These are phyloP conservation scores for Boletus subcaerulescens DNA, from an alignment of 768 basidiomycete species.

Conservation along the genomic window DNA sequence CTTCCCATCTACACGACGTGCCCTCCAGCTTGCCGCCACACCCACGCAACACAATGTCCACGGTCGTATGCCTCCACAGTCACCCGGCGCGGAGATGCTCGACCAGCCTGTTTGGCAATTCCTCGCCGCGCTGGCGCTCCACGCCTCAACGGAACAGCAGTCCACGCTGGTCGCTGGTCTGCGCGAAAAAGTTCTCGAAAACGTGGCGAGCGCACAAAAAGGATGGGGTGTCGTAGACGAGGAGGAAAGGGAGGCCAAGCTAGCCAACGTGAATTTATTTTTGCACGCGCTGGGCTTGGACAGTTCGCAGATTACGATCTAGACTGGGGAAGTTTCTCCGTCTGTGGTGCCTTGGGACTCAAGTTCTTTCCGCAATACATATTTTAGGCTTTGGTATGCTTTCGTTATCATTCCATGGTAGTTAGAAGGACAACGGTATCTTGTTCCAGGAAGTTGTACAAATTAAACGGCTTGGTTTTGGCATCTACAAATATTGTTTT, in stretches of 20 bases:
- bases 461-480: constrained; percentile 12
- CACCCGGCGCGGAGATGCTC: constrained; percentile 49
- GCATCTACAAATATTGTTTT: neutral
- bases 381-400: constrained; percentile 6
- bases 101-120: constrained; percentile 97
- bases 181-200: constrained; percentile 92
- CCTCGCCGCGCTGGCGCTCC: constrained; percentile 83
- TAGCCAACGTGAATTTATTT: constrained; percentile 92
- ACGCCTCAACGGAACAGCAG: constrained; percentile 84
- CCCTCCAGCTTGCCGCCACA: constrained; percentile 38
- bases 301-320: constrained; percentile 66
- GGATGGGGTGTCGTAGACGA: constrained; percentile 64
- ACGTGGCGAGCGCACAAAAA: constrained; percentile 75
- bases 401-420: constrained; percentile 5
- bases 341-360: no score
- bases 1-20: constrained; percentile 86
- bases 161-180: constrained; percentile 79
- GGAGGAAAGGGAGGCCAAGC: constrained; percentile 70
- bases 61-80: constrained; percentile 68
- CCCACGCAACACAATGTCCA: constrained; percentile 34
- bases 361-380: neutral
- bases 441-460: constrained; percentile 17
- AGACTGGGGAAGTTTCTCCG: neutral
- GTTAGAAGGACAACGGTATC: constrained; percentile 21
- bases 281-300: constrained; percentile 75